phyloP scores from a whole-genome alignment of 495 filamentous ascomycete species.

The Trichocladium uniseriatum region DNA sequence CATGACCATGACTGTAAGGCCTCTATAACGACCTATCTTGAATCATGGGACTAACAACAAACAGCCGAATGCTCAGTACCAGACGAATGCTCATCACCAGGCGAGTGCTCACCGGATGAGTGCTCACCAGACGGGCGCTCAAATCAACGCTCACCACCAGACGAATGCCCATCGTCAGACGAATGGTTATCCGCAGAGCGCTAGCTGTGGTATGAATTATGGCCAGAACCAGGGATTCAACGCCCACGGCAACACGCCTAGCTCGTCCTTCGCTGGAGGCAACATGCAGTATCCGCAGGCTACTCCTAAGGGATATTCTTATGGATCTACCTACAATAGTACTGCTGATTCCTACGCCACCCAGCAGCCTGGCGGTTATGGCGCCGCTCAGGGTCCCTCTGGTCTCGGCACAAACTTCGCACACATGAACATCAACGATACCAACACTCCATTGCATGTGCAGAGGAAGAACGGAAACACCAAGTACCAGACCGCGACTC shows the following conservation, averaged over 20 bases:
- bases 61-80: not conserved
- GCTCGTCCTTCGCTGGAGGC: not conserved
- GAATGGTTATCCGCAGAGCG: too few relatives aligned
- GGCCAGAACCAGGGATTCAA: not conserved
- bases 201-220: not conserved
- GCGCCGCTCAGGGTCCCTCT: not conserved
- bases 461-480: constrained; percentile 6
- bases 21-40: not conserved
- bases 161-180: not conserved
- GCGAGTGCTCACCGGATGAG: too few relatives aligned
- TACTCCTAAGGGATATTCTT: not conserved
- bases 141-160: too few relatives aligned
- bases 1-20: not conserved
- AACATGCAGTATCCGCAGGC: not conserved
- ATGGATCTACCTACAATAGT: not conserved
- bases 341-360: not conserved
- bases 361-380: not conserved
- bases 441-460: constrained; percentile 12
- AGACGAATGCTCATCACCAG: too few relatives aligned
- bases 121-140: too few relatives aligned
- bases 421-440: not conserved
- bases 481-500: not conserved
- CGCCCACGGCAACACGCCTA: not conserved
- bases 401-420: not conserved
- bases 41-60: not conserved